These are phyloP conservation scores for Suillus subluteus DNA, from an alignment of 768 basidiomycete species.

Conservation along the genomic window DNA sequence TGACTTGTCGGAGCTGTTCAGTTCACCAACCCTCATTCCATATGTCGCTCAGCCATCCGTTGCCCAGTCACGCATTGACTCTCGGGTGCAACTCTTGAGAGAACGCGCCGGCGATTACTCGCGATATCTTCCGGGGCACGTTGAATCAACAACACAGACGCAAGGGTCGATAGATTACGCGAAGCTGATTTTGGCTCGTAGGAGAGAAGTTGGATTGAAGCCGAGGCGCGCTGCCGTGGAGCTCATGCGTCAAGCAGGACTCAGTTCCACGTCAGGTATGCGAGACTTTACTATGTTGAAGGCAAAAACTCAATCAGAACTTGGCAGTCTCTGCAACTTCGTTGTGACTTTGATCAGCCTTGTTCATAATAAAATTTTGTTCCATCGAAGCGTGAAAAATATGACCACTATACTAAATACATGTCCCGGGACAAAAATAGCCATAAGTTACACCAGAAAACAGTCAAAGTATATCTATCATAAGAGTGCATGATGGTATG, in stretches of 20 bases:
- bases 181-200: constrained; percentile 44
- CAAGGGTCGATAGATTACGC: constrained; percentile 50
- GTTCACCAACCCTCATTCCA: constrained; percentile 10
- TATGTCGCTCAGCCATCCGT: constrained; percentile 6
- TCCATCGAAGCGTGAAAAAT: neutral
- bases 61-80: constrained; percentile 1
- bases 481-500: neutral
- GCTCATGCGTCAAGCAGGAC: constrained; percentile 33
- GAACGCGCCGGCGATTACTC: constrained; percentile 58
- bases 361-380: neutral
- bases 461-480: constrained; percentile 3
- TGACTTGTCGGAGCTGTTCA: constrained; percentile 11
- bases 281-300: neutral
- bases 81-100: constrained; percentile 31
- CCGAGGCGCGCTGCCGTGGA: constrained; percentile 44
- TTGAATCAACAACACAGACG: constrained; percentile 32
- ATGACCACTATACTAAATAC: constrained; percentile 1
- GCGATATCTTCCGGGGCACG: constrained; percentile 40
- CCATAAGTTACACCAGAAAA: constrained; percentile 8
- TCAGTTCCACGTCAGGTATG: constrained; percentile 2
- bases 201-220: constrained; percentile 43
- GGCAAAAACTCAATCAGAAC: neutral
- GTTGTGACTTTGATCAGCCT: neutral
- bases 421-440: constrained; percentile 3
- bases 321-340: neutral